Evolutionary conservation across 345 rosid species (phyloP), one percentile per base, ranked within the genome.

Genomic region (Geranium brycei): DNA sequence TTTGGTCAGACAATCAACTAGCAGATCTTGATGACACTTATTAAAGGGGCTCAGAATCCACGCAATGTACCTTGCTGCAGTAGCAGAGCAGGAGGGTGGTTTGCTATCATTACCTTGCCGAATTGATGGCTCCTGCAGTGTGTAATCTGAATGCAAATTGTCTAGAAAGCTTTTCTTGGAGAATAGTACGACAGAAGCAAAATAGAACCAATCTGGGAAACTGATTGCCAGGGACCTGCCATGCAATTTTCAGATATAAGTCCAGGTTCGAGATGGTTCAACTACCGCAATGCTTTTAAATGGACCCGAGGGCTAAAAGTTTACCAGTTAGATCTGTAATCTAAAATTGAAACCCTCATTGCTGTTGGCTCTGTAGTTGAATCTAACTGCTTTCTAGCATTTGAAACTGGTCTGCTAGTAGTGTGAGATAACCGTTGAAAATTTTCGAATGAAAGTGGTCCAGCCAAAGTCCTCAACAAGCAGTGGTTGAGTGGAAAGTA

Each of bases 201-300:
- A 82, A 72, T 74, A 83, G 76, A 86, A 91, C 95, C 95, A 88
- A 56, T 79, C 80, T 58, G 91, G 97, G 72, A 91, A 88, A 77
- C 73, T 76, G 61, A 91, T 77, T 67, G 89, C 95, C 69, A 88
- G 74, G 60, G 91, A 81, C 97, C 95, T 88, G 82, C 71, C 58
- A 71, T 17, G 72, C n/a, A 80, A 71, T 17, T 57, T 55, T 19
- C 31, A 38, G 28, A 58, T 63, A 38, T 51, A 32, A 51, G 19
- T 51, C 23, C 0, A 18, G 5, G 56, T 66, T 65, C 17, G 19
- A 7, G 51, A 60, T 31, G 63, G 53, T 57, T 31, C 18, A 61
- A 30, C 1, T 30, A 3, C 56, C 23, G 12, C 5, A 35, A 35
- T 35, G 41, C 10, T 13, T 35, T 32, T 15, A 40, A 12, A 40